Evolutionary conservation across 2,329 filamentous ascomycete species (phyloP).

Genomic region (Pseudopithomyces chartarum): DNA sequence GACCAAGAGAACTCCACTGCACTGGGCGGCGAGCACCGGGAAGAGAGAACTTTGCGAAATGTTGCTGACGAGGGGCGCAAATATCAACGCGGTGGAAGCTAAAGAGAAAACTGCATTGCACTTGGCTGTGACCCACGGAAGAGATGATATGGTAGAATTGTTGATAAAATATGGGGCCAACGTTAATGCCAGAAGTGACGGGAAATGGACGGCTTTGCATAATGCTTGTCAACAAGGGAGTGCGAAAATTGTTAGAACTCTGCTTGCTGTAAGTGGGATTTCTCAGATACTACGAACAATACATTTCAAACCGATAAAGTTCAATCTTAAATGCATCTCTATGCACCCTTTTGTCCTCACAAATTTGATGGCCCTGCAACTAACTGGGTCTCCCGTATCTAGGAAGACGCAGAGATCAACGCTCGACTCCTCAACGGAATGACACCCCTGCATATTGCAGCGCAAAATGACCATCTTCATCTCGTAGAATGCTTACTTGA

Average conservation of each 20-base stretch:
- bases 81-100: constrained; percentile 41
- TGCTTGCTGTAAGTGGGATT: constrained; percentile 25
- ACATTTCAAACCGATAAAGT: background rate
- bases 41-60: constrained; percentile 57
- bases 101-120: constrained; percentile 45
- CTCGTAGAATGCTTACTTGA: constrained; percentile 45
- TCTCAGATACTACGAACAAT: background rate
- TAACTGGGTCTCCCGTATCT: background rate
- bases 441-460: constrained; percentile 46
- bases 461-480: constrained; percentile 40
- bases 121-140: constrained; percentile 38
- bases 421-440: constrained; percentile 38
- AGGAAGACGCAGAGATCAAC: constrained; percentile 40
- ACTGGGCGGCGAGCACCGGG: constrained; percentile 64
- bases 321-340: background rate
- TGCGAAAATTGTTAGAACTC: constrained; percentile 34
- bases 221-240: constrained; percentile 42
- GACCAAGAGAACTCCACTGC: constrained; percentile 58
- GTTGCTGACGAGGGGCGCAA: constrained; percentile 48
- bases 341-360: background rate
- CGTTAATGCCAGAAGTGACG: constrained; percentile 41
- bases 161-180: constrained; percentile 37
- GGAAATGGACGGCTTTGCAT: constrained; percentile 40
- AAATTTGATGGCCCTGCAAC: background rate
- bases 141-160: constrained; percentile 43